Conservation (phyloP, 164 flowering plant species). For the Piper longum region DNA sequence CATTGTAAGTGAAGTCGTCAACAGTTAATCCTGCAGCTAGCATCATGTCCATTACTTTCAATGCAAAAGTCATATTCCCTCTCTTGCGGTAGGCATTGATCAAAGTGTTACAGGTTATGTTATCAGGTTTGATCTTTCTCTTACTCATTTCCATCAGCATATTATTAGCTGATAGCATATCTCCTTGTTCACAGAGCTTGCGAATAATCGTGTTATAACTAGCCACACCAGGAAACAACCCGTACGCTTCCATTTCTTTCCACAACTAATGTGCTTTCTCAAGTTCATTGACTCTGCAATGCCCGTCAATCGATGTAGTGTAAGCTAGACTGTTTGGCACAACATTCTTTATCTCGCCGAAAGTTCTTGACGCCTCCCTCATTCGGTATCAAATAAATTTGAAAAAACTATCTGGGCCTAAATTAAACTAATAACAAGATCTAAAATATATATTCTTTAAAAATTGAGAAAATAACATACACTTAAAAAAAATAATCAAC, state of each 20-base stretch:
- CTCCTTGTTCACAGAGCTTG: conserved; percentile 68
- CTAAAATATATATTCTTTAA: no score
- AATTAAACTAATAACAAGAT: no score
- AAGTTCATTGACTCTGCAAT: conserved; percentile 55
- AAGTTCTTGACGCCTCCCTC: conserved; percentile 69
- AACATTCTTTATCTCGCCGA: conserved; percentile 57
- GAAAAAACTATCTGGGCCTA: no score
- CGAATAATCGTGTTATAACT: conserved; percentile 73
- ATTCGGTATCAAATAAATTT: no score
- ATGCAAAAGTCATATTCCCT: conserved; percentile 69
- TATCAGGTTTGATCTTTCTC: conserved; percentile 63
- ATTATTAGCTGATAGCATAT: conserved; percentile 54
- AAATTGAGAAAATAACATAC: no score
- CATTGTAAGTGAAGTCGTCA: conserved; percentile 62
- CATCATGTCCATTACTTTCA: conserved; percentile 61
- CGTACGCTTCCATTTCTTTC: conserved; percentile 53
- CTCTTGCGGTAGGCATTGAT: conserved; percentile 86
- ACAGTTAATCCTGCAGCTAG: conserved; percentile 50
- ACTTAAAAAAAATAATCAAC: no score
- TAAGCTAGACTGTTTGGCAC: conserved; percentile 66
- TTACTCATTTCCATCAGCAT: conserved; percentile 71
- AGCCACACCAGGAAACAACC: conserved; percentile 48
- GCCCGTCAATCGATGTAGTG: conserved; percentile 84
- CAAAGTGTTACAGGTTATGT: conserved; percentile 80
- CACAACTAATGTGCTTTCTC: conserved; percentile 53